Conservation (phyloP, 2,329 filamentous ascomycete genomes). For the Aspergillaceae sp. region DNA sequence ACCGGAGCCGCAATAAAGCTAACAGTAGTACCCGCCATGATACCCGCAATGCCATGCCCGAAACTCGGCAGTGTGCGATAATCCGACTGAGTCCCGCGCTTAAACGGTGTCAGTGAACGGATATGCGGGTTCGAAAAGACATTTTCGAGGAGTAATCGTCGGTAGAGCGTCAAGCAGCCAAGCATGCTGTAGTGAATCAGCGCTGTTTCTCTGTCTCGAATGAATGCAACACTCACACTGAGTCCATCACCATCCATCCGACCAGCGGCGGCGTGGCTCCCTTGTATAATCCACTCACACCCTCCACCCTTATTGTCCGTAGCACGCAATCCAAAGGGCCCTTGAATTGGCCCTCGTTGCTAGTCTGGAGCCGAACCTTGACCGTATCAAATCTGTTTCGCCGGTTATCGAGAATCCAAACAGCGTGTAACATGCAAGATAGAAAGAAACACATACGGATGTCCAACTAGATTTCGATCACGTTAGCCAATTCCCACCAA, state of each 20-base stretch:
- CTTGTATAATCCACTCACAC: constrained; percentile 81
- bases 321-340: constrained; percentile 79
- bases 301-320: constrained; percentile 79
- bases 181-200: constrained; percentile 56
- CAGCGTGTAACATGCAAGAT: background rate
- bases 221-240: constrained; percentile 36
- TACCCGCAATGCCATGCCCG: constrained; percentile 80
- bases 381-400: constrained; percentile 76
- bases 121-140: constrained; percentile 56
- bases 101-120: constrained; percentile 29
- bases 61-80: constrained; percentile 56
- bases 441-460: constrained; percentile 42
- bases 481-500: background rate
- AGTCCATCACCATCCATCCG: constrained; percentile 99
- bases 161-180: constrained; percentile 83
- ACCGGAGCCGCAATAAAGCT: constrained; percentile 88
- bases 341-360: constrained; percentile 64
- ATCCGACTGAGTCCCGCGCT: constrained; percentile 21
- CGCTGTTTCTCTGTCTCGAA: background rate
- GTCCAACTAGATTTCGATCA: constrained; percentile 41
- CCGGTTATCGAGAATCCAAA: background rate
- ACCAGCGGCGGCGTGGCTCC: constrained; percentile 84
- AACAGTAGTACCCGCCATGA: constrained; percentile 80
- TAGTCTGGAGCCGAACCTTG: constrained; percentile 92
- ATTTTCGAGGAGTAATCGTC: constrained; percentile 69